Conservation (phyloP, 495 filamentous ascomycete genomes). For the Penicillium macrosclerotiorum region DNA sequence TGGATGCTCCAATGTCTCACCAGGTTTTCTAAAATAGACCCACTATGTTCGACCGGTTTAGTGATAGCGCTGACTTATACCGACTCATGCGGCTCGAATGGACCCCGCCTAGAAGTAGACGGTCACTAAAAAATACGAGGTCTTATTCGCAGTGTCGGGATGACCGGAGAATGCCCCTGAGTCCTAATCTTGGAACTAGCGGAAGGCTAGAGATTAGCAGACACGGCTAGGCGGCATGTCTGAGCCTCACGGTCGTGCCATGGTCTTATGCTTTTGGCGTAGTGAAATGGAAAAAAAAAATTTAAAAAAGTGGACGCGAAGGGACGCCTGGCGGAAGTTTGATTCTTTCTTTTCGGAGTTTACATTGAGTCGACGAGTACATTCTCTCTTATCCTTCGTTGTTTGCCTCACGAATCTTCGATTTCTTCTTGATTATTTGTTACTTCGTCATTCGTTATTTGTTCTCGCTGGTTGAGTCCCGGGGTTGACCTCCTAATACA, state of each 20-base stretch:
- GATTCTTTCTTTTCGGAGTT: conserved; percentile 1
- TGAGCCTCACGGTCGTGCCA: not conserved
- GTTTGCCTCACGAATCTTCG: not conserved
- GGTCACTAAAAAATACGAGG: not conserved
- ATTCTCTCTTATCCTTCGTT: not conserved
- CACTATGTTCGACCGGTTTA: not conserved
- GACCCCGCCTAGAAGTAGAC: not conserved
- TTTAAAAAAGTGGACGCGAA: not conserved
- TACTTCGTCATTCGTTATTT: not conserved
- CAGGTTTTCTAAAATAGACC: not conserved
- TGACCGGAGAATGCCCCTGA: conserved; percentile 4
- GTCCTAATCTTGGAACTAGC: not conserved
- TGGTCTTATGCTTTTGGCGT: conserved; percentile 1
- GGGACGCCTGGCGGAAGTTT: not conserved
- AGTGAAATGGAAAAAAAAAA: conserved; percentile 1
- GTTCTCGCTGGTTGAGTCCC: not conserved
- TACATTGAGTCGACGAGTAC: too few relatives aligned
- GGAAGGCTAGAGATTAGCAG: too few relatives aligned
- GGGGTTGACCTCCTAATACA: too few relatives aligned
- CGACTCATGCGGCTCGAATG: conserved; percentile 8
- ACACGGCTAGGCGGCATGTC: too few relatives aligned
- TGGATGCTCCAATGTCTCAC: conserved; percentile 6
- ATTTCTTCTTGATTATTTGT: not conserved
- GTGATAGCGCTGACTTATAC: conserved; percentile 3
- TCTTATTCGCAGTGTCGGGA: conserved; percentile 2